phyloP scores from a whole-genome alignment of 805 yeast genomes.

The Sungouiozyma intestinalis region DNA sequence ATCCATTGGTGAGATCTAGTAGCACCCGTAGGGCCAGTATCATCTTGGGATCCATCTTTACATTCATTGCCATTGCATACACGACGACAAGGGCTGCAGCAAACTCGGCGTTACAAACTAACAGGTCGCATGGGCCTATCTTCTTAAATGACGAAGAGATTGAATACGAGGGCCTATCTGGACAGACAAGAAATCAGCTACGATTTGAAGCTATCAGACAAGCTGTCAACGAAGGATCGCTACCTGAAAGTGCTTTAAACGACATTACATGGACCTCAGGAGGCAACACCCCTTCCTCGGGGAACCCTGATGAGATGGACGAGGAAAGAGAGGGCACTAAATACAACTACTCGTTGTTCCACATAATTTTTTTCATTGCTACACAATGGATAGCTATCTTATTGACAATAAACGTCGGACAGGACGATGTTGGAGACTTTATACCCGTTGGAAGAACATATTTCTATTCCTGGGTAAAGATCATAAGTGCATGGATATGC shows the following conservation, averaged over 20 bases:
- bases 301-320: slow-evolving; percentile 24
- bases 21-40: slow-evolving; percentile 88
- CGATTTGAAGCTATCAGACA: slow-evolving; percentile 80
- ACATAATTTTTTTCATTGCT: slow-evolving; percentile 83
- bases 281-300: slow-evolving; percentile 17
- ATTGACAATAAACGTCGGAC: slow-evolving; percentile 81
- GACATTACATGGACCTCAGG: slow-evolving; percentile 45
- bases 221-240: slow-evolving; percentile 92
- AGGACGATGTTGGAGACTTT: slow-evolving; percentile 76
- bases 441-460: slow-evolving; percentile 96
- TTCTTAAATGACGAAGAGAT: slow-evolving; percentile 21
- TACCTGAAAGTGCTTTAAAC: slow-evolving; percentile 83
- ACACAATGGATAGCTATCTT: slow-evolving; percentile 95
- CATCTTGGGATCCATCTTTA: slow-evolving; percentile 83
- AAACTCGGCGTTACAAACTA: slow-evolving; percentile 50
- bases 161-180: slow-evolving; percentile 35
- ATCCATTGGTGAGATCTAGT: slow-evolving; percentile 79
- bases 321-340: slow-evolving; percentile 62
- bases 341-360: slow-evolving; percentile 82
- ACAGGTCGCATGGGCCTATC: slow-evolving; percentile 29
- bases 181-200: slow-evolving; percentile 50
- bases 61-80: slow-evolving; percentile 90
- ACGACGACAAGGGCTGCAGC: slow-evolving; percentile 97
- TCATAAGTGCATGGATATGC: slow-evolving; percentile 87
- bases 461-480: slow-evolving; percentile 90